These are phyloP conservation scores for Simplicillium sp. DNA, from an alignment of 2,329 filamentous ascomycete genomes.

Conservation along the genomic window DNA sequence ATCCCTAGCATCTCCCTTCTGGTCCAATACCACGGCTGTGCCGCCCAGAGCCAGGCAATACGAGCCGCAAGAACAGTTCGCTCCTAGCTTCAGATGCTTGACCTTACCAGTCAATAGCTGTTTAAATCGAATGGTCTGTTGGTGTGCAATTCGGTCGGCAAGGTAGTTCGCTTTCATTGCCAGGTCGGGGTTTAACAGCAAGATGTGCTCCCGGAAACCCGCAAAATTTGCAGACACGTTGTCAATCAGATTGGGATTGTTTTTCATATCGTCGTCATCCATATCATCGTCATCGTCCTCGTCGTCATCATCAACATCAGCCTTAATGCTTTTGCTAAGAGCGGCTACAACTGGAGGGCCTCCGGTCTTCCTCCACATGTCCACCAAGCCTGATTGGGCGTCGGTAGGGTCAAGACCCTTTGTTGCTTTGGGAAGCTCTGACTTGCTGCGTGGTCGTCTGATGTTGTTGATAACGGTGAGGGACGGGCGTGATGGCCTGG, in stretches of 20 bases:
- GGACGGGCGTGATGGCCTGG: conserved; percentile 34
- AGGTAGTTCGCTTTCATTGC: conserved; percentile 47
- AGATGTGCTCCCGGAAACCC: conserved; percentile 69
- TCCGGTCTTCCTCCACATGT: conserved; percentile 41
- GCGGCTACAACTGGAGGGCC: conserved; percentile 44
- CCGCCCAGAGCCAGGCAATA: conserved; percentile 62
- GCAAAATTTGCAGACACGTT: conserved; percentile 62
- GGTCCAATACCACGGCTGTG: conserved; percentile 50
- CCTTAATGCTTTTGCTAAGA: conserved; percentile 24
- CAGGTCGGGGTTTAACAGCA: conserved; percentile 65
- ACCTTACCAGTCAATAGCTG: conserved; percentile 60
- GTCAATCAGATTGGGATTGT: conserved; percentile 55
- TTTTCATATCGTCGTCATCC: conserved; percentile 52
- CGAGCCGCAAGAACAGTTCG: conserved; percentile 49
- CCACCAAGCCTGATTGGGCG: conserved; percentile 34
- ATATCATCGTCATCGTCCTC: conserved; percentile 47
- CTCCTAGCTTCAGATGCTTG: conserved; percentile 56
- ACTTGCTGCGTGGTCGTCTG: conserved; percentile 47
- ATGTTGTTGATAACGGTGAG: conserved; percentile 38
- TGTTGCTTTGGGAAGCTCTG: conserved; percentile 34
- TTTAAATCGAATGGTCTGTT: conserved; percentile 74
- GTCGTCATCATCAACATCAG: conserved; percentile 45
- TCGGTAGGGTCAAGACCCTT: conserved; percentile 14
- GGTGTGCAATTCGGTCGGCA: conserved; percentile 71
- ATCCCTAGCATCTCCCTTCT: conserved; percentile 48